These are phyloP conservation scores for Colletotrichum spinosum DNA, from an alignment of 2,329 filamentous ascomycete species.

Conservation along the genomic window DNA sequence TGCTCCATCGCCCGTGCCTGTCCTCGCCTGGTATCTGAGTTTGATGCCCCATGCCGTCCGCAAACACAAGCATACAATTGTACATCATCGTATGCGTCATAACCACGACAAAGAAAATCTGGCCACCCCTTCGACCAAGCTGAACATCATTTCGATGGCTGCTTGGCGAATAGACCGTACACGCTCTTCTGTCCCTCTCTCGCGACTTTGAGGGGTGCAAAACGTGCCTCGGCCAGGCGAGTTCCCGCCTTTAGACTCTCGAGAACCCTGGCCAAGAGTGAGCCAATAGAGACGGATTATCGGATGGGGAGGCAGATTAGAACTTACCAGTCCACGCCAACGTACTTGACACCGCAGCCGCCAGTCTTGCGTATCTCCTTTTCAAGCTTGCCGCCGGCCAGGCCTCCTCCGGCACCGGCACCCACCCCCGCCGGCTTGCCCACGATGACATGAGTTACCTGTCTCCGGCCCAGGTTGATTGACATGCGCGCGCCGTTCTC, in stretches of 20 bases:
- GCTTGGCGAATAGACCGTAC: constrained; percentile 57
- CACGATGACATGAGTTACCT: constrained; percentile 88
- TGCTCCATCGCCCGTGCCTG: neutral
- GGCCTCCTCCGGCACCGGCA: constrained; percentile 76
- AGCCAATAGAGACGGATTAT: neutral
- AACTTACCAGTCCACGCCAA: constrained; percentile 82
- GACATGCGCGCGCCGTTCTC: constrained; percentile 80
- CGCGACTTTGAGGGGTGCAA: constrained; percentile 72
- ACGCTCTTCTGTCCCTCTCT: constrained; percentile 74
- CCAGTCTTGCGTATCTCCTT: constrained; percentile 78
- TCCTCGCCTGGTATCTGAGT: constrained; percentile 19
- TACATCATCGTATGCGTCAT: neutral
- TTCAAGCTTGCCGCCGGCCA: constrained; percentile 83
- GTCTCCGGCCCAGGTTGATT: constrained; percentile 75
- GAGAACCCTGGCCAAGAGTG: constrained; percentile 69
- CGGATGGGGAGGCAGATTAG: constrained; percentile 32
- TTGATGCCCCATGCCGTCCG: neutral
- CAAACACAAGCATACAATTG: neutral
- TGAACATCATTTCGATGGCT: neutral
- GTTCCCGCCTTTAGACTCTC: constrained; percentile 83
- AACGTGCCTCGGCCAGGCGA: constrained; percentile 79
- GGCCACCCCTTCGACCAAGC: neutral
- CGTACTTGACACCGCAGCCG: constrained; percentile 80
- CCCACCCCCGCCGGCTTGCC: constrained; percentile 65
- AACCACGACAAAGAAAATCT: neutral